Conservation (phyloP, 345 rosid species). For the Aegle marmelos region DNA sequence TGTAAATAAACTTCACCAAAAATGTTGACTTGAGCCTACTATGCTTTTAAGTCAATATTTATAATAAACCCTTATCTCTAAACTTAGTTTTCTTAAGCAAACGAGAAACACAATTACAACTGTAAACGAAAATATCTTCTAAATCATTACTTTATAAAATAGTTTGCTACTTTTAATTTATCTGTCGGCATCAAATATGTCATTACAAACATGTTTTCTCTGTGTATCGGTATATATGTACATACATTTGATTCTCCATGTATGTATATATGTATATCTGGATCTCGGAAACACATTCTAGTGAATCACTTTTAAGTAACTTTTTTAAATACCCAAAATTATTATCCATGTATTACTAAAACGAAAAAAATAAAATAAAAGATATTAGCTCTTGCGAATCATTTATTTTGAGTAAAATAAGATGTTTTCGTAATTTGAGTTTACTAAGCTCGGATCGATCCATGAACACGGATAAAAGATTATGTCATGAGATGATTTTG, state of each 20-base stretch:
- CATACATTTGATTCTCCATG: too few species aligned
- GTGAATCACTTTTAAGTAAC: background rate
- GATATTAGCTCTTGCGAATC: too few species aligned
- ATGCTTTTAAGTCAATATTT: conserved; percentile 1
- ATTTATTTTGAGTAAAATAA: too few species aligned
- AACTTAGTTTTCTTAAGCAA: background rate
- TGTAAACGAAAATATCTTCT: background rate
- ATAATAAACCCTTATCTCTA: background rate
- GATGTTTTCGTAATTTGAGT: too few species aligned
- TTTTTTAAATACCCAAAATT: background rate
- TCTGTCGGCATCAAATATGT: conserved; percentile 1
- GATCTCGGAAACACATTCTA: background rate
- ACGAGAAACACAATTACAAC: background rate
- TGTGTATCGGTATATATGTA: too few species aligned
- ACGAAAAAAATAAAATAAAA: too few species aligned
- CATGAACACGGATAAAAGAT: too few species aligned
- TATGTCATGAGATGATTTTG: too few species aligned
- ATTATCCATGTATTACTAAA: too few species aligned
- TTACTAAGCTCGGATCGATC: too few species aligned
- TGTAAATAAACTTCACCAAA: conserved; percentile 16
- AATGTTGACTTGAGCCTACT: conserved; percentile 18
- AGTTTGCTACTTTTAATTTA: background rate
- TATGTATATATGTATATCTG: too few species aligned
- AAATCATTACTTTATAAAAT: background rate
- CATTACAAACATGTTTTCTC: background rate